Evolutionary conservation across 2,329 filamentous ascomycete genomes (phyloP).

Genomic region (Ascochyta pisi): DNA sequence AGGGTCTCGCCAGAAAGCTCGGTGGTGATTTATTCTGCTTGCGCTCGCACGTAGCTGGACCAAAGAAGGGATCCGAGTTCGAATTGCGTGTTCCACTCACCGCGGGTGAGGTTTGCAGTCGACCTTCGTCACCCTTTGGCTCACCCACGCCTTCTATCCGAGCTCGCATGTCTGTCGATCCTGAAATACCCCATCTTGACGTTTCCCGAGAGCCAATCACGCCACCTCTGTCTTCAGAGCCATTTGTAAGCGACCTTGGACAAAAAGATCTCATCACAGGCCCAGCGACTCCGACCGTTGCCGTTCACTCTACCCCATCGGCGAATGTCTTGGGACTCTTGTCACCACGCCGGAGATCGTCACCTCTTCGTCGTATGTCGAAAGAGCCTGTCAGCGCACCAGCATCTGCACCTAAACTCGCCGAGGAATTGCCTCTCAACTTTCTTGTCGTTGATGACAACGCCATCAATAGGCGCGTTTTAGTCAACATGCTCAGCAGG

Average conservation of each 20-base stretch:
- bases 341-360: conserved; percentile 39
- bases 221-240: conserved; percentile 36
- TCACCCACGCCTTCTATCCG: conserved; percentile 51
- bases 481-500: conserved; percentile 70
- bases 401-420: conserved; percentile 48
- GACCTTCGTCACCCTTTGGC: conserved; percentile 59
- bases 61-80: conserved; percentile 70
- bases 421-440: conserved; percentile 68
- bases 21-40: conserved; percentile 72
- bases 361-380: conserved; percentile 36
- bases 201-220: conserved; percentile 33
- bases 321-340: conserved; percentile 27
- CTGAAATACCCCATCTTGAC: conserved; percentile 29
- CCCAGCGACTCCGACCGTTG: conserved; percentile 19
- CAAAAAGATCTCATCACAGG: conserved; percentile 10
- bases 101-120: conserved; percentile 58
- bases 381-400: conserved; percentile 36
- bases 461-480: conserved; percentile 71
- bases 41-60: conserved; percentile 67
- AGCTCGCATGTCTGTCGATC: conserved; percentile 41
- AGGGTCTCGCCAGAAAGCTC: conserved; percentile 71
- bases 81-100: conserved; percentile 70
- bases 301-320: conserved; percentile 17
- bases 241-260: conserved; percentile 26
- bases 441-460: conserved; percentile 78